Percentiles rank a stretch among this genome's conserved stretches.
Evolutionary conservation across 192 early-diverging fungal species (phyloP).

Genomic region (Coemansia asiatica): DNA sequence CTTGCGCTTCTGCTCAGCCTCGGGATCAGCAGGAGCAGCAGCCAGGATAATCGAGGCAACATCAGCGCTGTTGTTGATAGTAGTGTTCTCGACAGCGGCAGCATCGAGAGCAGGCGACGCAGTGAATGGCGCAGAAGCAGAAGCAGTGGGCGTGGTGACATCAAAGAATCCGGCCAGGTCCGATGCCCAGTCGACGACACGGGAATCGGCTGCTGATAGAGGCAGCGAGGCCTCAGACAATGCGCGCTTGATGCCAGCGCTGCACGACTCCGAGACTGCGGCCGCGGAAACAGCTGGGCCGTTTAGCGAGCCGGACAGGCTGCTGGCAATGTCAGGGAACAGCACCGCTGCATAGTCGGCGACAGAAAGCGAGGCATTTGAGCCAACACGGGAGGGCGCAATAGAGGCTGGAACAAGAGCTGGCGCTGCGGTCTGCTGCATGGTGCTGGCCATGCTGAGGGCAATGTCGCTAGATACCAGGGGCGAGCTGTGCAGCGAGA

Average conservation of each 20-base stretch:
- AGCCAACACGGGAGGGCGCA: conserved; percentile 8
- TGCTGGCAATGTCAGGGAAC: conserved; percentile 40
- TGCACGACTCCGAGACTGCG: conserved; percentile 7
- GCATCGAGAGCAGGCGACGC: not conserved
- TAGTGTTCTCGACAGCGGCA: not conserved
- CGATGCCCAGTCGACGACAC: conserved; percentile 11
- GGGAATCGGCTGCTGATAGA: conserved; percentile 10
- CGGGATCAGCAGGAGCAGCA: conserved; percentile 7
- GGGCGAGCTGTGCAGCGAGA: conserved; percentile 41
- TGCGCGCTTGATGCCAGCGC: conserved; percentile 13
- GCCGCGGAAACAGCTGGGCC: conserved; percentile 4
- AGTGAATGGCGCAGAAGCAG: conserved; percentile 1
- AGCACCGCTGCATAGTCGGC: conserved; percentile 49
- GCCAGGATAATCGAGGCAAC: conserved; percentile 6
- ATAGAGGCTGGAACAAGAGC: not conserved
- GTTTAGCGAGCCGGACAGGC: conserved; percentile 19
- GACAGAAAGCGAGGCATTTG: conserved; percentile 22
- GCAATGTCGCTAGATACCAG: conserved; percentile 34
- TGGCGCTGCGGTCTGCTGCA: conserved; percentile 23
- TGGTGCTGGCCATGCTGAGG: conserved; percentile 39
- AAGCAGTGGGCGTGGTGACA: conserved; percentile 1
- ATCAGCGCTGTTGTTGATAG: not conserved
- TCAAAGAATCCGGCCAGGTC: conserved; percentile 38
- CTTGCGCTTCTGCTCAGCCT: conserved; percentile 45
- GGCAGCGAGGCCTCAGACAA: conserved; percentile 23